Evolutionary conservation across 1,284 basidiomycete genomes (phyloP).

Genomic region (Apiotrichum akiyoshidainum): DNA sequence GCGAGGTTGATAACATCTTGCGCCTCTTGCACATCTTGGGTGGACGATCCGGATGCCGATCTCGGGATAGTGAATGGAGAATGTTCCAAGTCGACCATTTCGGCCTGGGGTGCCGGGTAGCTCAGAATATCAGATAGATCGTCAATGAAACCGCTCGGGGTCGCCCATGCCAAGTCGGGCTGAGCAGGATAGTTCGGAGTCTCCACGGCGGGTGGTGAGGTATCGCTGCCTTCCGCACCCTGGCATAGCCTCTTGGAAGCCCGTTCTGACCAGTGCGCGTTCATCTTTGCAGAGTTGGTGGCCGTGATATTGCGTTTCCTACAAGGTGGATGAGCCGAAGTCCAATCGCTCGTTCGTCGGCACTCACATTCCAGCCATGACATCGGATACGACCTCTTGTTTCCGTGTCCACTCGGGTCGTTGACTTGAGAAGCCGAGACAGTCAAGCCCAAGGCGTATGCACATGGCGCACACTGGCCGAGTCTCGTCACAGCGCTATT

Average conservation of each 20-base stretch:
- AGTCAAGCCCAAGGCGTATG: conserved; percentile 71
- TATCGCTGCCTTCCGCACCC: too few relatives aligned
- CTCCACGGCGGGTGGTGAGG: not conserved
- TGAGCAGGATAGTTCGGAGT: not conserved
- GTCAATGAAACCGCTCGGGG: not conserved
- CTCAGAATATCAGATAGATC: not conserved
- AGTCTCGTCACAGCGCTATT: conserved; percentile 76
- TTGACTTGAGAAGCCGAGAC: conserved; percentile 75
- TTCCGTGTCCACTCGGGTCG: conserved; percentile 74
- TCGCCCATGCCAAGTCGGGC: not conserved
- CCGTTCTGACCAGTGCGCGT: conserved; percentile 1
- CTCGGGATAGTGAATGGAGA: not conserved
- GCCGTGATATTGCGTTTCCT: conserved; percentile 8
- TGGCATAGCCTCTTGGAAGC: not conserved
- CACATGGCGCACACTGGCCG: conserved; percentile 68
- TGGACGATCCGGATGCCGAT: not conserved
- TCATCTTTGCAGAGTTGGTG: conserved; percentile 3
- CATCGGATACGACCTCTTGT: conserved; percentile 9
- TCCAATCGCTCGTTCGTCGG: too few relatives aligned
- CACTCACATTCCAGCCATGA: conserved; percentile 13
- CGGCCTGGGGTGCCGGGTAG: not conserved
- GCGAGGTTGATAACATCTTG: not conserved
- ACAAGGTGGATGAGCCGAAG: not conserved
- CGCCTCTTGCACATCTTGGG: not conserved
- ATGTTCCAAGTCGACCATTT: not conserved